A percentile compares a stretch with the other conserved stretches of the same genome.
Conservation (phyloP, 495 filamentous ascomycete species). For the Tuber calosporum region DNA sequence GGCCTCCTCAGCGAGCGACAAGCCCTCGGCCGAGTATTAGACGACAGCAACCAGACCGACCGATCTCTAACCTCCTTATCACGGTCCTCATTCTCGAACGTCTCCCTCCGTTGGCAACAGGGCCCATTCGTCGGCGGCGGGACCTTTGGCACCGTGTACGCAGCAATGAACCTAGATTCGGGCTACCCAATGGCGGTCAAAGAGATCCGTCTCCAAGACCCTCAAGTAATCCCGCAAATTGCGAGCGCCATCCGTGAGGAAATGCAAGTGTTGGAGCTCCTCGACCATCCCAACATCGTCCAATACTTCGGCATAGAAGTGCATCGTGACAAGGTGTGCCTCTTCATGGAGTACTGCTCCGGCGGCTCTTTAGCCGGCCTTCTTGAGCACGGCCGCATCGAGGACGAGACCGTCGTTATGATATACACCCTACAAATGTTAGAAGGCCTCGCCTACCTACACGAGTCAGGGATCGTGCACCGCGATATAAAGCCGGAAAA, state of each 20-base stretch:
- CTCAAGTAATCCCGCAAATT: constrained; percentile 87
- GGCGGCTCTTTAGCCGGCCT: constrained; percentile 86
- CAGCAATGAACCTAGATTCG: constrained; percentile 91
- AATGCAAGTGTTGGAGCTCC: constrained; percentile 88
- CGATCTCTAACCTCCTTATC: constrained; percentile 88
- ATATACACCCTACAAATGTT: constrained; percentile 94
- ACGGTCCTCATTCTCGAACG: constrained; percentile 78
- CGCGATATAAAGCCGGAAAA: constrained; percentile 98
- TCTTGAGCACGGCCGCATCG: constrained; percentile 90
- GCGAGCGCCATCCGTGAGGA: constrained; percentile 91
- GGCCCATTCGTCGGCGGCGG: constrained; percentile 95
- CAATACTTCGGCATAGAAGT: constrained; percentile 97
- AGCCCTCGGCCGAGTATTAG: constrained; percentile 78
- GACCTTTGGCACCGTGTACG: constrained; percentile 94
- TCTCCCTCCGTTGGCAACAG: constrained; percentile 93
- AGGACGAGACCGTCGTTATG: constrained; percentile 96
- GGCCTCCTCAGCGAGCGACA: constrained; percentile 81
- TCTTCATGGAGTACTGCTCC: constrained; percentile 99
- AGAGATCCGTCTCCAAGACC: constrained; percentile 94
- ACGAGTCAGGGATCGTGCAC: constrained; percentile 82
- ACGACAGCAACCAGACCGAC: constrained; percentile 91
- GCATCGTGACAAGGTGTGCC: constrained; percentile 95
- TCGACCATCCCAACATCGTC: constrained; percentile 96
- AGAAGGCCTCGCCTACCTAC: constrained; percentile 90
- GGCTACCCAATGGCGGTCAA: constrained; percentile 97